Evolutionary conservation across 2,329 filamentous ascomycete species (phyloP), one percentile per base, ranked within the genome.

Genomic region (Tolypocladium endophyticum): DNA sequence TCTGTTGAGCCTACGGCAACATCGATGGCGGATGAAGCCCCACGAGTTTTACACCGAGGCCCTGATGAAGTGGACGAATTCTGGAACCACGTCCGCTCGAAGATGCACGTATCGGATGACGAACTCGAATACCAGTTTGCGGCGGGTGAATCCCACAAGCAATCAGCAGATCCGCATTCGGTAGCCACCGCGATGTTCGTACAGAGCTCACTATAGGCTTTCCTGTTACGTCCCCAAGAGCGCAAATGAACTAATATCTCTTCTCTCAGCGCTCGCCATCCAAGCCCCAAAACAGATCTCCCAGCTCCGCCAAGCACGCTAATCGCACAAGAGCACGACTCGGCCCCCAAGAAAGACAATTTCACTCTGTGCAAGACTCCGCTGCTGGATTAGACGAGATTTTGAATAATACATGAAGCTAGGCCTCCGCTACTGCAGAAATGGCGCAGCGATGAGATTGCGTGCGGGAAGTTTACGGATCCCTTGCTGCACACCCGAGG

Each of bases 51-150:
- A 23, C 54, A 60, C 33, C 55, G 66, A 57, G 58, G 65, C 52
- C 61, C 66, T 14, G 59, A 61, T 28, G 70, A 71, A n/a, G 68
- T 69, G n/a, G 45, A 59, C 33, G 62, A 68, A 58, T 73, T 72
- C 57, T 74, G 70, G 72, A 60, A 64, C 12, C 62, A 67, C 61
- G 69, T 73, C 25, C 67, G 72, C 25, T 59, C 60, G 9, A 62
- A 64, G 36, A 66, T 74, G 11, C 65, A 67, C 58, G 66, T 73
- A 38, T 63, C 69, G 18, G 70, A 73, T 35, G 66, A 71, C 3
- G 71, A 72, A 25, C 28, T 71, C n/a, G 67, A 69, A 5, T 45
- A 38, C 23, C 45, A 45, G 18, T 20, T 54, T 2, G 47, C 50
- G 18, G 30, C 28, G 12, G 35, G 30, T 30, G n/a, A 16, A 4